Base-by-base conservation (phyloP, 495 filamentous ascomycete genomes). In the Chaetomium fimeti region DNA sequence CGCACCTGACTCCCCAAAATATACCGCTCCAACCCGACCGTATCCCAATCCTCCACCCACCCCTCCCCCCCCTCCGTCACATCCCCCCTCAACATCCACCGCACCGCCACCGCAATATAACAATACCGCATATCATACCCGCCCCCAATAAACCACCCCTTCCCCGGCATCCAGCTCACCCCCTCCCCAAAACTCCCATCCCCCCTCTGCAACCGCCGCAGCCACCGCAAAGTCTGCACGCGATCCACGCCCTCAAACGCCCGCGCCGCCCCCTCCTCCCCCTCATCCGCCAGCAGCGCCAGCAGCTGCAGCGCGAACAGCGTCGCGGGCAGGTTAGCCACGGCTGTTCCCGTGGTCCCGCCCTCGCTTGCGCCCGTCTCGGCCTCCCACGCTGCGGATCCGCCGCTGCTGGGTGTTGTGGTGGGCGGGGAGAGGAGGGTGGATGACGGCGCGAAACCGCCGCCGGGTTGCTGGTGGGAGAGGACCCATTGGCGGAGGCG, bases 101-200 rank as follows among this genome's bases (percentile, higher is more conserved):
- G 81, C n/a, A 94, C 87, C 24, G 85, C 87, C 47, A 89, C 81
- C 16, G 89, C 91, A 65, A 87, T 85, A 70, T 94, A 96, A 71
- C 92, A 94, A 72, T 91, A 93, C 49, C 95, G 79, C 78, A 92
- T 85, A 74, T 98, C 94, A 52, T 85, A 84, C 18, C 90, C 90
- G 1, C 93, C 93, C 32, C 86, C 85, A 27, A 96, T 81, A 32
- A 75, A 76, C 25, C 83, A 88, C 15, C 75, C 73, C 5, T 67
- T 29, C 11, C 65, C 69, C 1, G 73, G 73, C 54, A 81, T 72
- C 47, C 81, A 79, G 15, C 83, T 83, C 5, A 93, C 67, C 29
- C 88, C 81, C 74, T 98, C 92, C 2, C 93, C 95, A 76, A 98
- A 98, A 68, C 92, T 93, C 16, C 94, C 94, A 72, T 97, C 89